Percentiles rank a stretch among this genome's conserved stretches.
These are phyloP conservation scores for Solanum paucissectum DNA, from an alignment of 257 asterid species.

Conservation along the genomic window DNA sequence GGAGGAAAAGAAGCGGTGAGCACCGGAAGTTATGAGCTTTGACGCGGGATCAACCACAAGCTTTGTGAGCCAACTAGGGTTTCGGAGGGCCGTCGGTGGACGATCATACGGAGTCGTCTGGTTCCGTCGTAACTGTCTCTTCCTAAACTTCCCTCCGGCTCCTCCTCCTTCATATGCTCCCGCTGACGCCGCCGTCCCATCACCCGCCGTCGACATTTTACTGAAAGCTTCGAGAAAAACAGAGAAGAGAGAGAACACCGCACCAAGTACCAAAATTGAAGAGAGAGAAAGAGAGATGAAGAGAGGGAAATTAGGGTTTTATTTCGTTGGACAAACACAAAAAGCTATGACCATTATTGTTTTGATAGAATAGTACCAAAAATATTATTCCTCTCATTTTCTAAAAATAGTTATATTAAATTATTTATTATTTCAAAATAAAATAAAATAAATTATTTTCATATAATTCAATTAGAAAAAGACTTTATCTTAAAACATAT, in stretches of 20 bases:
- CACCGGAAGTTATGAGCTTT: slow-evolving; percentile 52
- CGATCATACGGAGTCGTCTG: slow-evolving; percentile 84
- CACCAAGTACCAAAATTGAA: neutral
- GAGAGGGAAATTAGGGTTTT: slow-evolving; percentile 43
- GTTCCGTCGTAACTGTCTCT: slow-evolving; percentile 39
- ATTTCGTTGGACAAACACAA: neutral
- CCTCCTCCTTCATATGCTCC: slow-evolving; percentile 36
- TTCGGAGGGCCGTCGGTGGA: slow-evolving; percentile 29
- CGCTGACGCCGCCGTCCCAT: slow-evolving; percentile 34
- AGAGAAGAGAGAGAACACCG: neutral
- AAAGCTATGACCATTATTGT: neutral
- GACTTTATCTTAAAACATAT: neutral
- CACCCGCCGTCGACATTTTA: slow-evolving; percentile 66
- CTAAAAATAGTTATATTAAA: neutral
- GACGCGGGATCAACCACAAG: slow-evolving; percentile 82
- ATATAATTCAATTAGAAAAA: neutral
- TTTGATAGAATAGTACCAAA: neutral
- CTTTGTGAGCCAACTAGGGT: slow-evolving; percentile 64
- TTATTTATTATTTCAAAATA: neutral
- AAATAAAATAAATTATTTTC: neutral
- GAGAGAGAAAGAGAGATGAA: neutral
- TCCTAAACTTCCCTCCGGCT: slow-evolving; percentile 77
- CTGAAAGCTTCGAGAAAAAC: slow-evolving; percentile 1
- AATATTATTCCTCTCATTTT: neutral
- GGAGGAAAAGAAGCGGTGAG: slow-evolving; percentile 54